Evolutionary conservation across 2,329 filamentous ascomycete species (phyloP), one percentile per base, ranked within the genome.

Genomic region (Onygenales sp.): DNA sequence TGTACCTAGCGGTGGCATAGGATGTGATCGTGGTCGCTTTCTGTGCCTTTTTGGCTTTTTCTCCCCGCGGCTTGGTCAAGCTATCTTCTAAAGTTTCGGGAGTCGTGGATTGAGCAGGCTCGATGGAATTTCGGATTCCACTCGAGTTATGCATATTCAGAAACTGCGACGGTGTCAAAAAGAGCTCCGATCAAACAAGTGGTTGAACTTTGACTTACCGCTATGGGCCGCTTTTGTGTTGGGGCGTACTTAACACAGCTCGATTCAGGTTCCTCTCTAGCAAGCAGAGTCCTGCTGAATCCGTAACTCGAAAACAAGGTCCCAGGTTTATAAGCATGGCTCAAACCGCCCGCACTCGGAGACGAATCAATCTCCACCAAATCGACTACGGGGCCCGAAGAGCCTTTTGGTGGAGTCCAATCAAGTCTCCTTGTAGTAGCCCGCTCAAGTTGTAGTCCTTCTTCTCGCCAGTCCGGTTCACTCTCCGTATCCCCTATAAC

Each of bases 21-120:
- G 83, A 87, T 0, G 89, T 95, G 53, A 95, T 84, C 0, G 88
- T 94, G 42, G 82, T 82, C 69, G 87, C 89, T 67, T 81, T 83
- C 3, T 77, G 70, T 4, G 74, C 72, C 58, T 82, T 85, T 39
- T 43, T 54, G 40, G 1, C 55, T 21, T 63, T 57, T 2, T 51
- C 54, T n/a, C 52, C 49, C 8, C 17, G 17, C n/a, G 58, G 57
- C 4, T 54, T 56, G 11, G 43, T 13, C 13, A 27, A 6, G 17
- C 44, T 17, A 10, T 11, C 17, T 42, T 50, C 11, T 5, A 13
- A 21, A 13, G 17, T 31, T 39, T 44, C n/a, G 37, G 42, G 34
- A 9, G 49, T 14, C 1, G 31, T 44, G 32, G 27, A 32, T 14
- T n/a, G 10, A 2, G 32, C 37, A 9, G 4, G 11, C 27, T 49